Conservation (phyloP, 805 yeast species). For the Groenewaldozyma tartarivorans region DNA sequence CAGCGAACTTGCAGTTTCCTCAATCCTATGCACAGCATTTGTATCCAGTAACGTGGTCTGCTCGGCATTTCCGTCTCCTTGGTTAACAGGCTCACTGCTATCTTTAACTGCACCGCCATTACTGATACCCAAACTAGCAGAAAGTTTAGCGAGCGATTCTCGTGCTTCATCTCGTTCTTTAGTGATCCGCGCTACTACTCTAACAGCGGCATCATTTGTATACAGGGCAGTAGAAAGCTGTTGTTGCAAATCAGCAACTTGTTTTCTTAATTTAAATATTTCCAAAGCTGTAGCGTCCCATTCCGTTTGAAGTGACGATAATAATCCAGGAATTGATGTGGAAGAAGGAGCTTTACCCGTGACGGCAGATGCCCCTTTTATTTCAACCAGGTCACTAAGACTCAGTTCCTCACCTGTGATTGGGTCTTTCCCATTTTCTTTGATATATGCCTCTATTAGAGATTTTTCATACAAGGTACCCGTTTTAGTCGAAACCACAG, state of each 20-base stretch:
- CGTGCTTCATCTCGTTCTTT: constrained; percentile 68
- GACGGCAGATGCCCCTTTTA: constrained; percentile 27
- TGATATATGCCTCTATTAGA: constrained; percentile 51
- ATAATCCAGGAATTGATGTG: constrained; percentile 68
- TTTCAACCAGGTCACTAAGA: constrained; percentile 46
- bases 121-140: constrained; percentile 18
- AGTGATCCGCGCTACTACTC: constrained; percentile 71
- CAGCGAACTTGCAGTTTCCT: constrained; percentile 7
- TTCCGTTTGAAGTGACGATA: constrained; percentile 72
- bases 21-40: constrained; percentile 4
- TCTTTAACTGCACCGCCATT: constrained; percentile 4
- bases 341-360: constrained; percentile 36
- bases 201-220: constrained; percentile 81
- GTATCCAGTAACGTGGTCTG: constrained; percentile 2
- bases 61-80: constrained; percentile 1
- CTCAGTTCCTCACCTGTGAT: constrained; percentile 53
- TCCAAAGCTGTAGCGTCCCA: constrained; percentile 86
- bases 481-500: constrained; percentile 49
- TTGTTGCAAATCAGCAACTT: constrained; percentile 52
- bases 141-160: constrained; percentile 49
- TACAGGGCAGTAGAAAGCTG: constrained; percentile 72
- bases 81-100: not conserved
- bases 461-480: constrained; percentile 53
- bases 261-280: constrained; percentile 64
- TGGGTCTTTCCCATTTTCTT: constrained; percentile 67